Conservation (phyloP, 257 asterid genomes). For the Jacaranda mimosifolia region DNA sequence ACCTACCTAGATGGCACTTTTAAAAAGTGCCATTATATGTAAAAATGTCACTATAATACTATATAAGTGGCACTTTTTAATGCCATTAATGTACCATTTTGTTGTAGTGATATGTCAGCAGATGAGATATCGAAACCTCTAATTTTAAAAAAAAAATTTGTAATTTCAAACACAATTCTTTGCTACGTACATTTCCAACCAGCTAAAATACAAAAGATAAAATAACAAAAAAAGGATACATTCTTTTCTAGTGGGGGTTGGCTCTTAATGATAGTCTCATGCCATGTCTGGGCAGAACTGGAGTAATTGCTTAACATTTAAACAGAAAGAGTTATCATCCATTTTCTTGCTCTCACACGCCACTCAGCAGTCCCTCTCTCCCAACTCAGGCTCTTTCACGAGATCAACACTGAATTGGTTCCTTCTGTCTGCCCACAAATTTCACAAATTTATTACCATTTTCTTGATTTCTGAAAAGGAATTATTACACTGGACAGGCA, state of each 20-base stretch:
- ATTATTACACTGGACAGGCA: constrained; percentile 13
- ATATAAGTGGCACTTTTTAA: no score
- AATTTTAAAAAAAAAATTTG: background rate
- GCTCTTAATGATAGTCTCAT: background rate
- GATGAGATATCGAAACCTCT: no score
- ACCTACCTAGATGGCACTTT: no score
- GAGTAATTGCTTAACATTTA: background rate
- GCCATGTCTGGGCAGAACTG: background rate
- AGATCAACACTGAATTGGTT: constrained; percentile 5
- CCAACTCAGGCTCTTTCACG: background rate
- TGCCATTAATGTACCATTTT: no score
- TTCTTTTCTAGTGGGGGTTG: background rate
- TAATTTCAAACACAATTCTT: no score
- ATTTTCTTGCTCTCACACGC: background rate
- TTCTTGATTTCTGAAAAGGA: background rate
- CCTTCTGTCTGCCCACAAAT: constrained; percentile 25
- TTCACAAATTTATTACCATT: background rate
- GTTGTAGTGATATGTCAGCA: no score
- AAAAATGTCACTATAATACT: no score
- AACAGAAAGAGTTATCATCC: constrained; percentile 4
- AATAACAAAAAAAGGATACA: no score
- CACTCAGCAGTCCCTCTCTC: background rate
- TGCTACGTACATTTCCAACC: background rate
- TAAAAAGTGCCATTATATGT: no score
- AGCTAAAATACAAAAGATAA: no score